phyloP scores from a whole-genome alignment of 441 rosid genomes.

The Kokia cookei region DNA sequence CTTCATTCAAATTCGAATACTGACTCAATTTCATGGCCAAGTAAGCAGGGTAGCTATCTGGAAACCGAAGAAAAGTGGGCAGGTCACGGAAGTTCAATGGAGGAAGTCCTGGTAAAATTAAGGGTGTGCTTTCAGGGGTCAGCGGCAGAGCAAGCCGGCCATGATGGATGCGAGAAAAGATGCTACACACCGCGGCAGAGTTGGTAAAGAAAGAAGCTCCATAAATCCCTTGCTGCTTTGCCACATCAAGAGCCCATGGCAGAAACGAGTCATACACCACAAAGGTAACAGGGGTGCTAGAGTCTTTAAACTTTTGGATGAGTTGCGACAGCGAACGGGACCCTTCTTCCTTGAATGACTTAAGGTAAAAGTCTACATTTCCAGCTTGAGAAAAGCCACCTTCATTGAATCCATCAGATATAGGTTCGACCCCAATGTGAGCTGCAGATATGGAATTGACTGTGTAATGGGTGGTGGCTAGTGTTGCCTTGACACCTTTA shows the following conservation, averaged over 20 bases:
- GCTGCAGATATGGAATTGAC: slow-evolving; percentile 36
- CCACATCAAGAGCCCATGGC: slow-evolving; percentile 80
- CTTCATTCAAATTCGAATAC: slow-evolving; percentile 40
- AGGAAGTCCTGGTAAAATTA: slow-evolving; percentile 39
- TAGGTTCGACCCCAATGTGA: slow-evolving; percentile 38
- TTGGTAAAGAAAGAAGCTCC: slow-evolving; percentile 72
- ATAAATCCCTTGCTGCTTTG: slow-evolving; percentile 38
- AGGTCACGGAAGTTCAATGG: slow-evolving; percentile 38
- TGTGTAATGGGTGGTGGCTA: slow-evolving; percentile 63
- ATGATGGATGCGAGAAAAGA: slow-evolving; percentile 27
- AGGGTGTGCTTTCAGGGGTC: slow-evolving; percentile 23
- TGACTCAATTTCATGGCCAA: slow-evolving; percentile 46
- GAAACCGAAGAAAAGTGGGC: slow-evolving; percentile 44
- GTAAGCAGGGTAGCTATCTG: slow-evolving; percentile 43
- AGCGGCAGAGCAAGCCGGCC: slow-evolving; percentile 39
- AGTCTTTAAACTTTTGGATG: slow-evolving; percentile 24
- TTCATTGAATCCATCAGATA: slow-evolving; percentile 70
- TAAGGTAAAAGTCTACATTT: slow-evolving; percentile 26
- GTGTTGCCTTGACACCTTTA: slow-evolving; percentile 51
- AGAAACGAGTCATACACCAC: slow-evolving; percentile 66
- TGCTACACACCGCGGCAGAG: slow-evolving; percentile 39
- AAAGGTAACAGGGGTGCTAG: slow-evolving; percentile 34
- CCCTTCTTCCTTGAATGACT: slow-evolving; percentile 43
- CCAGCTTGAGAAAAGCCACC: slow-evolving; percentile 35
- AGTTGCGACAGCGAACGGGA: slow-evolving; percentile 40